Evolutionary conservation across 78 protist species (phyloP).

Genomic region (Dictyostelium discoideum): DNA sequence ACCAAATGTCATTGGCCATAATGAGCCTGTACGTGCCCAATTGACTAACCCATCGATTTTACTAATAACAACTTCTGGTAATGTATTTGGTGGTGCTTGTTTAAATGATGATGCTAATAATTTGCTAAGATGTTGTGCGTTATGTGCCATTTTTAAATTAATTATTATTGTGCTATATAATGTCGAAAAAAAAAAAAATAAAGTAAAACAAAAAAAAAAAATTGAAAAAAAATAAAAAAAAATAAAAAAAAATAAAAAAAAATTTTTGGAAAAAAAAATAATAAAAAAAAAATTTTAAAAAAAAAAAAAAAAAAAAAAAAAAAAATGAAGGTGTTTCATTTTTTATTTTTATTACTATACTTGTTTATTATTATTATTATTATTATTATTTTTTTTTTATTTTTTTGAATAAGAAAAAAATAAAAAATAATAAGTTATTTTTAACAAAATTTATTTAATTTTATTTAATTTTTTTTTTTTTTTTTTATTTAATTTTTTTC

Average conservation of each 20-base stretch:
- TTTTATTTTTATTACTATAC: too few species aligned
- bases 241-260: too few species aligned
- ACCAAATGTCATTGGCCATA: slow-evolving; percentile 99
- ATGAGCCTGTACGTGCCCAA: slow-evolving; percentile 93
- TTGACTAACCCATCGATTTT: slow-evolving; percentile 89
- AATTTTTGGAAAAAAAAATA: background rate
- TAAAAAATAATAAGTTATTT: too few species aligned
- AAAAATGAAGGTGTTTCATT: background rate
- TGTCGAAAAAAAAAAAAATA: too few species aligned
- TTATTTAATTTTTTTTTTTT: too few species aligned
- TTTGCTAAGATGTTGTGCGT: slow-evolving; percentile 57
- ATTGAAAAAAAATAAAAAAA: too few species aligned
- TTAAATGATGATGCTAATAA: slow-evolving; percentile 70
- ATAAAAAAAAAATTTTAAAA: background rate
- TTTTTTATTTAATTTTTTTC: too few species aligned
- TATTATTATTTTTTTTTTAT: too few species aligned
- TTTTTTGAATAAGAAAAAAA: too few species aligned
- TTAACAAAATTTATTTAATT: too few species aligned
- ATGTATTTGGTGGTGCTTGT: slow-evolving; percentile 58
- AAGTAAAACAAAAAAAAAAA: background rate
- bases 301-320: background rate
- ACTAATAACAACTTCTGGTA: slow-evolving; percentile 86
- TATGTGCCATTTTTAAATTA: background rate
- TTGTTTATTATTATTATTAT: too few species aligned
- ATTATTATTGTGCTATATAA: too few species aligned